These are phyloP conservation scores for Mycena floridula DNA, from an alignment of 768 basidiomycete species.

Conservation along the genomic window DNA sequence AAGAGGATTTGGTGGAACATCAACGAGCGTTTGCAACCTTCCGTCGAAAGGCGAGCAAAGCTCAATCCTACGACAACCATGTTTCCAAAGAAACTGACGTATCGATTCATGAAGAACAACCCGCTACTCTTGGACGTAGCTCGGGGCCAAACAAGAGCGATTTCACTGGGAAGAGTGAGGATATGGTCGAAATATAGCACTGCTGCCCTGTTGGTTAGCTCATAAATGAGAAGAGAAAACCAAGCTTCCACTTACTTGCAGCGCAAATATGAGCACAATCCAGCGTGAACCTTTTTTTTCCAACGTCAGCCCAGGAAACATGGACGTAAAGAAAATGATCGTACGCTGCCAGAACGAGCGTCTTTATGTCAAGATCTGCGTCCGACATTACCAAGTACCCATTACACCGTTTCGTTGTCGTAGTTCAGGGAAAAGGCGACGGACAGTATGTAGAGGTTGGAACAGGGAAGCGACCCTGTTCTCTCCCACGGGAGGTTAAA, in stretches of 20 bases:
- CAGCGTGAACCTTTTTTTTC: background rate
- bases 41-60: background rate
- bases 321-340: too few species aligned
- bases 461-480: too few species aligned
- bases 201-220: background rate
- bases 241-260: background rate
- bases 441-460: too few species aligned
- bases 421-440: too few species aligned
- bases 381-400: too few species aligned
- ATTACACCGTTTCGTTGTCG: too few species aligned
- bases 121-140: background rate
- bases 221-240: background rate
- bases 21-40: background rate
- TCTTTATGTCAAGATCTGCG: too few species aligned
- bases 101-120: background rate
- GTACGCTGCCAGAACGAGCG: too few species aligned
- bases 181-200: background rate
- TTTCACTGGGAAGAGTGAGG: background rate
- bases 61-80: background rate
- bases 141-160: background rate
- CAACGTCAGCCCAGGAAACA: background rate
- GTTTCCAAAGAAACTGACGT: background rate
- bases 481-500: too few species aligned
- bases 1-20: background rate
- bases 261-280: background rate